Evolutionary conservation across 148 eudicot species (phyloP), one percentile per base, ranked within the genome.

Genomic region (Camellia granthamiana): DNA sequence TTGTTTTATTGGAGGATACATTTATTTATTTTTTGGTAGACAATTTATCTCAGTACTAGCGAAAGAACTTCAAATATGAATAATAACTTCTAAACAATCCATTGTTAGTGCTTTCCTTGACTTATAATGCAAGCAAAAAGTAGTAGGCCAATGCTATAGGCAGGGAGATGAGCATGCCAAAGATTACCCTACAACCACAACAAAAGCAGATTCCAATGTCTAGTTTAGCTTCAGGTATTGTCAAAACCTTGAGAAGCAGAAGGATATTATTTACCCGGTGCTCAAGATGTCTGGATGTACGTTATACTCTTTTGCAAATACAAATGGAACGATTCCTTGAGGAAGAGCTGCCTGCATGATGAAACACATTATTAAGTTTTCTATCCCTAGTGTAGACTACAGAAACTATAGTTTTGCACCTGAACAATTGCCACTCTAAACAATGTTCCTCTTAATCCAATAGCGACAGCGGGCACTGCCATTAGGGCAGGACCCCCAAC

Each of bases 241-340:
- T 63, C 65, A 9, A 38, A 54, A 10, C 6, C 41, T 41, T 42
- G 49, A 78, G 42, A n/a, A 23, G 55, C 21, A 16, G 15, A 41
- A 6, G 46, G 74, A 58, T 68, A 23, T 55, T n/a, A n/a, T 69
- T 69, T 83, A 87, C 90, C 89, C 89, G 67, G 87, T 84, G 82
- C 89, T 84, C 72, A 87, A 68, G 59, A 87, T 83, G 68, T 82
- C 82, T 44, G 89, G 86, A 76, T 87, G 78, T 63, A 84, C 62
- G 42, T 87, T 85, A 77, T 85, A 87, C 83, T 87, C 88, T 70
- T 76, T 85, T 19, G 90, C 84, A 72, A 87, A 87, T 43, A 87
- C 89, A 72, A 87, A 87, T 18, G 89, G 87, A 58, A 87, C 89
- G 13, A 87, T 87, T 69, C 90, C 90, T 79, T 87, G 90, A 46